These are phyloP conservation scores for Phlebiopsis gigantea DNA, from an alignment of 768 basidiomycete species.

Conservation along the genomic window DNA sequence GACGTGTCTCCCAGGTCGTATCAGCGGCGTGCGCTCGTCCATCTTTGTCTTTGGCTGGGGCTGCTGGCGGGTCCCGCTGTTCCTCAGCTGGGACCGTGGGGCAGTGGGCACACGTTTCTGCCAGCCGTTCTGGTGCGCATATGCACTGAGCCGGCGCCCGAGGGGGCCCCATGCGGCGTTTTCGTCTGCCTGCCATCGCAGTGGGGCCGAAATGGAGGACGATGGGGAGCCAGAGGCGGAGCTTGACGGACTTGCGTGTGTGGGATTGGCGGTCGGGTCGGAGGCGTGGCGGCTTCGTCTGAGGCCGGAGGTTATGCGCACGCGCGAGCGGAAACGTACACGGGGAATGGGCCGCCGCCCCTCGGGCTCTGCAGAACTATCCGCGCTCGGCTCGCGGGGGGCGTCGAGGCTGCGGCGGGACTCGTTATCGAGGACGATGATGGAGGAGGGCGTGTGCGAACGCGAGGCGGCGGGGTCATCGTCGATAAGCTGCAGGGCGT, in stretches of 20 bases:
- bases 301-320: conserved; percentile 71
- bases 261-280: conserved; percentile 20
- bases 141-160: conserved; percentile 45
- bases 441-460: conserved; percentile 20
- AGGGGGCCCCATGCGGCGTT: conserved; percentile 56
- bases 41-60: conserved; percentile 13
- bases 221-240: conserved; percentile 62
- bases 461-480: conserved; percentile 23
- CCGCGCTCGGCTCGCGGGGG: conserved; percentile 1
- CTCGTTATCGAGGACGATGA: conserved; percentile 18
- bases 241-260: conserved; percentile 41
- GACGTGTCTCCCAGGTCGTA: conserved; percentile 23
- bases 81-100: conserved; percentile 8
- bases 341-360: conserved; percentile 20
- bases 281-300: conserved; percentile 35
- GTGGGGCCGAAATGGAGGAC: conserved; percentile 78
- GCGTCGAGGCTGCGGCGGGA: background rate
- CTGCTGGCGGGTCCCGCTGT: conserved; percentile 10
- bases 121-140: conserved; percentile 18
- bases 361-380: conserved; percentile 8
- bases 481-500: conserved; percentile 30
- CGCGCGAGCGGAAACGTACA: conserved; percentile 70
- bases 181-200: conserved; percentile 49
- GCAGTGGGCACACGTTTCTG: conserved; percentile 6
- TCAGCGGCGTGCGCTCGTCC: conserved; percentile 37